A percentile compares a stretch with the other conserved stretches of the same genome.
Evolutionary conservation across 2,329 filamentous ascomycete genomes (phyloP).

Genomic region (Neofusicoccum parvum): DNA sequence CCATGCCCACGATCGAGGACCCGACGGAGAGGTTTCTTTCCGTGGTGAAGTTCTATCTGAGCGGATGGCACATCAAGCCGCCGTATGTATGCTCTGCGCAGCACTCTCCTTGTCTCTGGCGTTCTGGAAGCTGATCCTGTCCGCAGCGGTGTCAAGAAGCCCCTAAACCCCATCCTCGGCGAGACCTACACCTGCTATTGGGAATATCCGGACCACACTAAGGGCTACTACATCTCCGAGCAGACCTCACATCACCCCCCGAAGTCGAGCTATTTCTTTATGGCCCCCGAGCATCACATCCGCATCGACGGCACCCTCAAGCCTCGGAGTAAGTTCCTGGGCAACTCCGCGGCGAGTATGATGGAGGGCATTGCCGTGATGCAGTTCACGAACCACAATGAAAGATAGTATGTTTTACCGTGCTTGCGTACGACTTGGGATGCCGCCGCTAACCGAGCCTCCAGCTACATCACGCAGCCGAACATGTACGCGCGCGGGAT

Average conservation of each 20-base stretch:
- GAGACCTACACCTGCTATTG: slow-evolving; percentile 96
- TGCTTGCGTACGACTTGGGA: neutral
- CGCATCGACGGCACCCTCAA: slow-evolving; percentile 95
- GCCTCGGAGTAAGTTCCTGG: slow-evolving; percentile 90
- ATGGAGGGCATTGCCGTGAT: slow-evolving; percentile 97
- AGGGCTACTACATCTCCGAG: slow-evolving; percentile 94
- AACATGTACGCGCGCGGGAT: slow-evolving; percentile 99
- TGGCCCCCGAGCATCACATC: slow-evolving; percentile 91
- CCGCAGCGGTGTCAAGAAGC: slow-evolving; percentile 91
- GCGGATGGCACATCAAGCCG: slow-evolving; percentile 98
- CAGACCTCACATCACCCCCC: slow-evolving; percentile 98
- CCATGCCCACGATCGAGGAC: slow-evolving; percentile 85
- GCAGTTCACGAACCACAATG: slow-evolving; percentile 78
- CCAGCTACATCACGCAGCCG: slow-evolving; percentile 86
- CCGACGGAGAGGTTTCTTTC: slow-evolving; percentile 87
- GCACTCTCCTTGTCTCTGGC: neutral
- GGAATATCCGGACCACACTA: slow-evolving; percentile 82
- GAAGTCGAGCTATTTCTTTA: slow-evolving; percentile 99
- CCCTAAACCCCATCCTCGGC: slow-evolving; percentile 92
- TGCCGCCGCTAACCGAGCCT: slow-evolving; percentile 23
- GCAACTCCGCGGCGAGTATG: slow-evolving; percentile 94
- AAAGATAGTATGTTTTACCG: slow-evolving; percentile 72
- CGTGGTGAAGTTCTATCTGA: slow-evolving; percentile 97
- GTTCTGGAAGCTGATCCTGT: neutral
- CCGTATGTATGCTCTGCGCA: slow-evolving; percentile 63